A percentile compares a stretch with the other conserved stretches of the same genome.
Evolutionary conservation across 2,329 filamentous ascomycete species (phyloP).

Genomic region (Clarireedia paspali): DNA sequence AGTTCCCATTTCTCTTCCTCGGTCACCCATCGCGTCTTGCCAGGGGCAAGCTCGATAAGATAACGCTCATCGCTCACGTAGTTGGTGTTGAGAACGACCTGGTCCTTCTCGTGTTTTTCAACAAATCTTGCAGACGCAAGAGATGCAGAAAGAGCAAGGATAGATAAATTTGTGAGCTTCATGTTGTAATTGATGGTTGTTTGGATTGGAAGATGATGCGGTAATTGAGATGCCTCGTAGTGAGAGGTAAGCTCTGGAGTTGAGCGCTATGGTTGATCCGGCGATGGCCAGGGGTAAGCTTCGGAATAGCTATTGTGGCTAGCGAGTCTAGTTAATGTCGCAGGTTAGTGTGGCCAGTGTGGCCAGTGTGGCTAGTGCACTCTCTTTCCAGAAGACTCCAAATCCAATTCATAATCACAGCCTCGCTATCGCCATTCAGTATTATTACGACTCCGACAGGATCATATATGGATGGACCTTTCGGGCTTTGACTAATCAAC

Average conservation of each 20-base stretch:
- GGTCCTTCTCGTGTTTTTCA: constrained; percentile 43
- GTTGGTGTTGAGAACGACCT: constrained; percentile 38
- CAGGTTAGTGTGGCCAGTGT: no score
- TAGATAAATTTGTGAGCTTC: constrained; percentile 42
- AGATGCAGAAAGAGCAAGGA: constrained; percentile 47
- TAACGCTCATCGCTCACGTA: constrained; percentile 44
- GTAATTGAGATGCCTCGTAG: no score
- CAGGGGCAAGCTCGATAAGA: constrained; percentile 78
- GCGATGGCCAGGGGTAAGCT: no score
- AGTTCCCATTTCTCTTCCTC: constrained; percentile 95
- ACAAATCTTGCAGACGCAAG: constrained; percentile 48
- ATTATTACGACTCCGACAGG: background rate
- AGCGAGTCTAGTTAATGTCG: no score
- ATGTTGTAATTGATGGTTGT: constrained; percentile 29
- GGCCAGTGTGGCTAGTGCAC: no score
- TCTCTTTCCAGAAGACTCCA: constrained; percentile 11
- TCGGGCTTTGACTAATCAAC: background rate
- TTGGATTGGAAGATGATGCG: background rate
- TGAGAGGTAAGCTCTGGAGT: no score
- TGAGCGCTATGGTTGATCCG: no score
- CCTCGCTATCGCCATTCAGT: background rate
- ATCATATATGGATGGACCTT: background rate
- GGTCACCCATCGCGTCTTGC: constrained; percentile 77
- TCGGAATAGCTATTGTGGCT: no score
- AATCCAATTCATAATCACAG: constrained; percentile 1